These are phyloP conservation scores for Hypoxylon fragiforme DNA, from an alignment of 495 filamentous ascomycete species.

Conservation along the genomic window DNA sequence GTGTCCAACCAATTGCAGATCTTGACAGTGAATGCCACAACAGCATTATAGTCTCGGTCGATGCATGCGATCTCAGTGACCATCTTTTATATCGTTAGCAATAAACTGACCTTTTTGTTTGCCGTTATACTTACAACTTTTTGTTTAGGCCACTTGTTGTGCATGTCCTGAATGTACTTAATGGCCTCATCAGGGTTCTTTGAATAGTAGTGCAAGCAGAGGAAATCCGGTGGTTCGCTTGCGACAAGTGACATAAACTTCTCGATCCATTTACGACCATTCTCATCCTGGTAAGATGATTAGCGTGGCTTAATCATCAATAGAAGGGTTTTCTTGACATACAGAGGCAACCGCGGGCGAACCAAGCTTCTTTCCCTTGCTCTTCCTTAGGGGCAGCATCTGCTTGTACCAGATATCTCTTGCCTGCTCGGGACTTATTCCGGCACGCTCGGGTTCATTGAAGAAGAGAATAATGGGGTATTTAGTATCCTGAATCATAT, in stretches of 20 bases:
- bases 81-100: slow-evolving; percentile 29
- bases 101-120: neutral
- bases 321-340: neutral
- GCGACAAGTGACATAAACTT: slow-evolving; percentile 48
- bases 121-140: slow-evolving; percentile 29
- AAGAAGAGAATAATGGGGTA: slow-evolving; percentile 47
- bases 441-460: slow-evolving; percentile 52
- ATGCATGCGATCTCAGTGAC: slow-evolving; percentile 52
- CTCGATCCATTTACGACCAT: slow-evolving; percentile 46
- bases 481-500: slow-evolving; percentile 33
- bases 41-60: slow-evolving; percentile 41
- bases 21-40: slow-evolving; percentile 46
- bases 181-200: slow-evolving; percentile 39
- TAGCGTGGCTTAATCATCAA: neutral
- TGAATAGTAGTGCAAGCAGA: slow-evolving; percentile 55
- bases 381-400: slow-evolving; percentile 44
- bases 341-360: slow-evolving; percentile 37
- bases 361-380: slow-evolving; percentile 46
- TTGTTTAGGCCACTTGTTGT: slow-evolving; percentile 39
- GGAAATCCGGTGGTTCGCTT: slow-evolving; percentile 44
- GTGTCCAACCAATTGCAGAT: slow-evolving; percentile 51
- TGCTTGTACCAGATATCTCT: slow-evolving; percentile 46
- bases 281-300: slow-evolving; percentile 33
- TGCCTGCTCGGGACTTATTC: slow-evolving; percentile 45
- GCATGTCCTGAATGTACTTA: slow-evolving; percentile 37